Conservation (phyloP, 2,329 filamentous ascomycete species). For the Paraphaeosphaeria minitans region DNA sequence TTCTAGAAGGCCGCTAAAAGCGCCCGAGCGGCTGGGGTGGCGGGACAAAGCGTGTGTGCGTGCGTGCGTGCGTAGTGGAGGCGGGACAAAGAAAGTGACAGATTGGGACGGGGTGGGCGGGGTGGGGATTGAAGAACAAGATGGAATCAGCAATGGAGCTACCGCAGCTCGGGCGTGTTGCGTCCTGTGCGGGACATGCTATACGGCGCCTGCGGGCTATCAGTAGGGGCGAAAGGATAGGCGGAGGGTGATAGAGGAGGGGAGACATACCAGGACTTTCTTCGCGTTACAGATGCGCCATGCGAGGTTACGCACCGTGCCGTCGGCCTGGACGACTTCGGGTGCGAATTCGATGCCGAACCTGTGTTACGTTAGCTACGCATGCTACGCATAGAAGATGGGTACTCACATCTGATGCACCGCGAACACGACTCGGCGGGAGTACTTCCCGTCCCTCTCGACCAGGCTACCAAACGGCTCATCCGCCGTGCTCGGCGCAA, state of each 20-base stretch:
- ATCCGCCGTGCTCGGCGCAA: constrained; percentile 78
- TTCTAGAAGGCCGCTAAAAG: too few relatives aligned
- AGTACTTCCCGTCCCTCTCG: constrained; percentile 86
- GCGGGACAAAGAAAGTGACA: background rate
- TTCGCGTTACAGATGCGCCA: constrained; percentile 97
- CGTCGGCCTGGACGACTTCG: constrained; percentile 89
- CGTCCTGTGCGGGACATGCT: constrained; percentile 6
- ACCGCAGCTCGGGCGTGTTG: constrained; percentile 5
- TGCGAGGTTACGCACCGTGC: constrained; percentile 85
- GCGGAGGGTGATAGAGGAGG: background rate
- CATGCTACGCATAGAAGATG: background rate
- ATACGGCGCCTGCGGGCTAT: constrained; percentile 1
- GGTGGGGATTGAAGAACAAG: background rate
- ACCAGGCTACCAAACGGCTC: constrained; percentile 86
- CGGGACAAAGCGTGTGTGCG: too few relatives aligned
- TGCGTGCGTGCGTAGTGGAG: too few relatives aligned
- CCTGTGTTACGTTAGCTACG: constrained; percentile 43
- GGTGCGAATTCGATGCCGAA: constrained; percentile 95
- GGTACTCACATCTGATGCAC: constrained; percentile 81
- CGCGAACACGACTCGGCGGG: constrained; percentile 88
- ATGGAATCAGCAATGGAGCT: background rate
- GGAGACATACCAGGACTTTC: constrained; percentile 77
- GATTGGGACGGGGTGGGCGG: background rate
- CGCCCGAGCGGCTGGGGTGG: too few relatives aligned
- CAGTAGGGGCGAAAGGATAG: background rate